Evolutionary conservation across 805 yeast genomes (phyloP).

Genomic region (Pichia membranifaciens): DNA sequence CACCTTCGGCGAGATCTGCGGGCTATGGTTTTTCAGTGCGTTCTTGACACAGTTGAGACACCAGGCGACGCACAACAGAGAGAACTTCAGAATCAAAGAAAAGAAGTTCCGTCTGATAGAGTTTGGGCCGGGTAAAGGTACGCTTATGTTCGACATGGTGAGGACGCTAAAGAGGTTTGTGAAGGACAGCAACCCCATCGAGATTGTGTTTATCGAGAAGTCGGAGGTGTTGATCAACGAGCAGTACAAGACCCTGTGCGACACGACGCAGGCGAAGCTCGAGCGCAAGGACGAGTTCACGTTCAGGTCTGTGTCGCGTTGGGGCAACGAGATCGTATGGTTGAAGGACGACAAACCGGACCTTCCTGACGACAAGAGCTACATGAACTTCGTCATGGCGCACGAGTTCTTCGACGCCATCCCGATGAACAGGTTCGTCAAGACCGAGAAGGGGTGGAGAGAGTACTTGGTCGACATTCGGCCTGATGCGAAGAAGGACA

Average conservation of each 20-base stretch:
- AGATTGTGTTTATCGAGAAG: constrained; percentile 62
- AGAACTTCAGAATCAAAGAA: constrained; percentile 20
- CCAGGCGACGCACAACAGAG: constrained; percentile 19
- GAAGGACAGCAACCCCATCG: constrained; percentile 31
- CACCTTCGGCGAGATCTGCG: constrained; percentile 81
- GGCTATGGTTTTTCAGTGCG: constrained; percentile 57
- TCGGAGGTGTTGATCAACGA: constrained; percentile 54
- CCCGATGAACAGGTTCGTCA: constrained; percentile 65
- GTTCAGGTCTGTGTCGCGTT: constrained; percentile 37
- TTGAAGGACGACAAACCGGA: constrained; percentile 48
- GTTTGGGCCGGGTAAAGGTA: constrained; percentile 84
- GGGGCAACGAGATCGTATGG: constrained; percentile 55
- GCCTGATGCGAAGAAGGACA: constrained; percentile 10
- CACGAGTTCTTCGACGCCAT: constrained; percentile 88
- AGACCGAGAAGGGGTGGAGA: constrained; percentile 68
- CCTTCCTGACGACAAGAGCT: constrained; percentile 23
- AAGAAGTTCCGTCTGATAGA: constrained; percentile 52
- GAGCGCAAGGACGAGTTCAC: constrained; percentile 30
- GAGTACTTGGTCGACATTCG: constrained; percentile 63
- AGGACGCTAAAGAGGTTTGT: constrained; percentile 39
- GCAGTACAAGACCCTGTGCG: constrained; percentile 50
- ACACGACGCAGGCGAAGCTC: constrained; percentile 14
- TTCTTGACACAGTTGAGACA: constrained; percentile 58
- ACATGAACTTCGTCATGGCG: constrained; percentile 62
- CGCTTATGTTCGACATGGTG: constrained; percentile 63